A percentile compares a stretch with the other conserved stretches of the same genome.
These are phyloP conservation scores for Lachnellula subtilissima DNA, from an alignment of 2,329 filamentous ascomycete species.

Conservation along the genomic window DNA sequence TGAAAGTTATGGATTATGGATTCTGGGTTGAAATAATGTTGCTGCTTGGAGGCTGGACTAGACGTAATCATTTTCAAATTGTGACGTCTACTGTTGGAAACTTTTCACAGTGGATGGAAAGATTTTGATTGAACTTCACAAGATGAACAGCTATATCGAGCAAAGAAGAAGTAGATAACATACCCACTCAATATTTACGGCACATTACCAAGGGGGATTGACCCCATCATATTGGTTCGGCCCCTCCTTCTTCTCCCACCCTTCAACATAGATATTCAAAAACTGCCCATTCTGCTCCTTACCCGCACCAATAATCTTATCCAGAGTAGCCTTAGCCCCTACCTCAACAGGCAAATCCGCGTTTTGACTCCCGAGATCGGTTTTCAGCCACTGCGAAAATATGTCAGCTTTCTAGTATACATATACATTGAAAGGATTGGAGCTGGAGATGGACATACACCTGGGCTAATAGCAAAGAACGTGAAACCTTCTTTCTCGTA, in stretches of 20 bases:
- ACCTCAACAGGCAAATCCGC: slow-evolving; percentile 40
- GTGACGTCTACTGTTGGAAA: no score
- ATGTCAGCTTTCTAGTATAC: no score
- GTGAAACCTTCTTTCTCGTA: slow-evolving; percentile 39
- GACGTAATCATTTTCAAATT: no score
- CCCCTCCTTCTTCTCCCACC: slow-evolving; percentile 5
- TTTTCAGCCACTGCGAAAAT: slow-evolving; percentile 37
- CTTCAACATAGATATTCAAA: slow-evolving; percentile 24
- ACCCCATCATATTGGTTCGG: slow-evolving; percentile 35
- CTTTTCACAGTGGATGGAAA: no score
- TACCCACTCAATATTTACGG: not conserved
- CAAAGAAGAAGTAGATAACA: not conserved
- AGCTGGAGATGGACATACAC: slow-evolving; percentile 32
- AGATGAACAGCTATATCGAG: not conserved
- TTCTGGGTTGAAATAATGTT: no score
- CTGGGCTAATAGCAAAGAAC: slow-evolving; percentile 39
- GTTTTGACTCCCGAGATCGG: slow-evolving; percentile 36
- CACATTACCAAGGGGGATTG: slow-evolving; percentile 12
- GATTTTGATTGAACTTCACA: no score
- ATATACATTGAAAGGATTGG: no score
- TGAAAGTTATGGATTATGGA: no score
- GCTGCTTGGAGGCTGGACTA: no score
- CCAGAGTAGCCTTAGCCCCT: slow-evolving; percentile 31
- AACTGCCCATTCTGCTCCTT: slow-evolving; percentile 45
- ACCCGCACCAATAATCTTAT: slow-evolving; percentile 40